A percentile compares a stretch with the other conserved stretches of the same genome.
These are phyloP conservation scores for Medicago truncatula DNA, from an alignment of 306 rosid genomes.

Conservation along the genomic window DNA sequence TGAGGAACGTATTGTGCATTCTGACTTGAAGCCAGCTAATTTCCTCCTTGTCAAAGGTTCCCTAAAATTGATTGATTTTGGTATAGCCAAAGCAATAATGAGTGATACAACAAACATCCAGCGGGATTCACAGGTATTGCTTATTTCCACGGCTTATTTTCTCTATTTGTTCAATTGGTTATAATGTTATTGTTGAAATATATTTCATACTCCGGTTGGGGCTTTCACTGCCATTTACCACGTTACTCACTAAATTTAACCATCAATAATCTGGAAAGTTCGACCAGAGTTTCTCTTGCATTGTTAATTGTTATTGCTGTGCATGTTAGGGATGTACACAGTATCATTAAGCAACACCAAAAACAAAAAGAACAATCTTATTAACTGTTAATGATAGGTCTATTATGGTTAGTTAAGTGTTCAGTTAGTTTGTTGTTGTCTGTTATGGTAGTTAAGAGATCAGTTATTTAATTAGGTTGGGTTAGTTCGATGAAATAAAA, in stretches of 20 bases:
- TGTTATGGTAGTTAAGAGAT: background rate
- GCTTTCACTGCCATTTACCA: background rate
- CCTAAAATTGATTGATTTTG: conserved; percentile 91
- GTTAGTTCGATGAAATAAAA: background rate
- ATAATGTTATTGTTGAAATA: background rate
- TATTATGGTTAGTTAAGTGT: background rate
- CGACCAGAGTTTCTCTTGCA: background rate
- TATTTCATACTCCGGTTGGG: background rate
- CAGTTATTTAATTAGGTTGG: background rate
- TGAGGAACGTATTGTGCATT: conserved; percentile 92
- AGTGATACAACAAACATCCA: conserved; percentile 95
- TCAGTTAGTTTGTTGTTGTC: too few species aligned
- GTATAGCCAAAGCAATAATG: conserved; percentile 96
- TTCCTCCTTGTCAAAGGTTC: conserved; percentile 96
- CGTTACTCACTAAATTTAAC: background rate
- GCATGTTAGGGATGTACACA: too few species aligned
- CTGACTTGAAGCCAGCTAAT: conserved; percentile 96
- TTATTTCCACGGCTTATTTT: background rate
- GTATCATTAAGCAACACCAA: too few species aligned
- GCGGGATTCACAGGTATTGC: conserved; percentile 86
- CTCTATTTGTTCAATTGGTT: background rate
- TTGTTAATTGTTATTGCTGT: too few species aligned
- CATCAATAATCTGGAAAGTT: background rate
- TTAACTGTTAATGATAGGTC: background rate
- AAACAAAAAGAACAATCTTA: too few species aligned